Evolutionary conservation across 106 monocot species (phyloP).

Genomic region (Platanthera zijinensis): DNA sequence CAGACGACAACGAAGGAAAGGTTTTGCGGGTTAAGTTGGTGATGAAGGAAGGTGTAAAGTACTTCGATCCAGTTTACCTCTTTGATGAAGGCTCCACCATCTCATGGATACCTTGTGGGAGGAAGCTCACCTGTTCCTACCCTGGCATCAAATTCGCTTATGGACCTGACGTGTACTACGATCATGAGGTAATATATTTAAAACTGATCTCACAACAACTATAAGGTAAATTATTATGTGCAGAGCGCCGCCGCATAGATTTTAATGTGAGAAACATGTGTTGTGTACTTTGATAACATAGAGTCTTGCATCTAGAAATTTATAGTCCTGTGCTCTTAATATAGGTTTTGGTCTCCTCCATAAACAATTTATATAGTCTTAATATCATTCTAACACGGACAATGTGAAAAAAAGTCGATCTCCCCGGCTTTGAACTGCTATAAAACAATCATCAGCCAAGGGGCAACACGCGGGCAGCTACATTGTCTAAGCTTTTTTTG

Average conservation of each 20-base stretch:
- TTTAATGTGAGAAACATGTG: too few relatives aligned
- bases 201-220: too few relatives aligned
- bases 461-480: background rate
- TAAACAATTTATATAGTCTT: too few relatives aligned
- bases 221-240: too few relatives aligned
- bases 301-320: too few relatives aligned
- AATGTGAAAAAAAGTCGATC: too few relatives aligned
- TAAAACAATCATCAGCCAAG: background rate
- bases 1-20: constrained; percentile 92
- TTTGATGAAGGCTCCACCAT: constrained; percentile 98
- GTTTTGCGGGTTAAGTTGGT: constrained; percentile 67
- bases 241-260: too few relatives aligned
- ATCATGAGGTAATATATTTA: constrained; percentile 41
- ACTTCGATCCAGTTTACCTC: constrained; percentile 85
- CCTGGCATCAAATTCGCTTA: constrained; percentile 93
- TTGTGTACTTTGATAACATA: too few relatives aligned
- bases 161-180: constrained; percentile 71
- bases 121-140: constrained; percentile 91
- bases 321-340: too few relatives aligned
- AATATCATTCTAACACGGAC: too few relatives aligned
- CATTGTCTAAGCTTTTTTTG: background rate
- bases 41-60: constrained; percentile 84
- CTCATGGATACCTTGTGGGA: constrained; percentile 89
- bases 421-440: too few relatives aligned
- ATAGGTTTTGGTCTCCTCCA: too few relatives aligned